phyloP scores from a whole-genome alignment of 495 filamentous ascomycete species.

The Aspergillus ellipticus region DNA sequence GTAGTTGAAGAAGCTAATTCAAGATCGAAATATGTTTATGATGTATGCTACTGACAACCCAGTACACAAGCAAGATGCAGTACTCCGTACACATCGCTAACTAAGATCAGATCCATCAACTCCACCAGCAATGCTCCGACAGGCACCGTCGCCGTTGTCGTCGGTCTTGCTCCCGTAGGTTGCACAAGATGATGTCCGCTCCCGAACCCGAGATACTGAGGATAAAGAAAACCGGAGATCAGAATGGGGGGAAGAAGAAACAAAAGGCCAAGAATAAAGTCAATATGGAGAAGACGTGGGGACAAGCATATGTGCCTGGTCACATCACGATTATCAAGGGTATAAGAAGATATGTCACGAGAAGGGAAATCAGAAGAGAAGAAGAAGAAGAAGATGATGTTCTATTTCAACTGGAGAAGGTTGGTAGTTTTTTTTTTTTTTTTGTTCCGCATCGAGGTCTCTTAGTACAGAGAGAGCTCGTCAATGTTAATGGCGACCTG shows the following conservation, averaged over 20 bases:
- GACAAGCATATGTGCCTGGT: slow-evolving; percentile 4
- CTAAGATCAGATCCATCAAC: slow-evolving; percentile 18
- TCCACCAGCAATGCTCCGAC: slow-evolving; percentile 20
- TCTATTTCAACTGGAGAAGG: neutral
- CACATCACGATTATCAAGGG: slow-evolving; percentile 19
- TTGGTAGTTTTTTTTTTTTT: neutral
- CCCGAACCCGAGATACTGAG: slow-evolving; percentile 1
- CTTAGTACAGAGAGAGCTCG: slow-evolving; percentile 25
- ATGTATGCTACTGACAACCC: neutral
- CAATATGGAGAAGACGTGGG: slow-evolving; percentile 6
- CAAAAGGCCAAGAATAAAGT: slow-evolving; percentile 5
- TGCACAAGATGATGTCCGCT: slow-evolving; percentile 5
- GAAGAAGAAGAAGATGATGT: neutral
- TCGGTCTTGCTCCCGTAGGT: slow-evolving; percentile 7
- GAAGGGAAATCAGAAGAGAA: slow-evolving; percentile 11
- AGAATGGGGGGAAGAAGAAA: slow-evolving; percentile 1
- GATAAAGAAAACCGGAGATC: slow-evolving; percentile 1
- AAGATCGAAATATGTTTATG: neutral
- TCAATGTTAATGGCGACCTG: slow-evolving; percentile 30
- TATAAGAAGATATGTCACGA: slow-evolving; percentile 19
- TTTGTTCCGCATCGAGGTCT: no score
- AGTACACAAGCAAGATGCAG: slow-evolving; percentile 11
- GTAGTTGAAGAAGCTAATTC: no score
- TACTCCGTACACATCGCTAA: slow-evolving; percentile 6
- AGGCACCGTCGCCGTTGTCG: slow-evolving; percentile 5